Percentiles rank a stretch among this genome's conserved stretches.
phyloP scores from a whole-genome alignment of 169 alveolate genomes.

The Babesia ovis region DNA sequence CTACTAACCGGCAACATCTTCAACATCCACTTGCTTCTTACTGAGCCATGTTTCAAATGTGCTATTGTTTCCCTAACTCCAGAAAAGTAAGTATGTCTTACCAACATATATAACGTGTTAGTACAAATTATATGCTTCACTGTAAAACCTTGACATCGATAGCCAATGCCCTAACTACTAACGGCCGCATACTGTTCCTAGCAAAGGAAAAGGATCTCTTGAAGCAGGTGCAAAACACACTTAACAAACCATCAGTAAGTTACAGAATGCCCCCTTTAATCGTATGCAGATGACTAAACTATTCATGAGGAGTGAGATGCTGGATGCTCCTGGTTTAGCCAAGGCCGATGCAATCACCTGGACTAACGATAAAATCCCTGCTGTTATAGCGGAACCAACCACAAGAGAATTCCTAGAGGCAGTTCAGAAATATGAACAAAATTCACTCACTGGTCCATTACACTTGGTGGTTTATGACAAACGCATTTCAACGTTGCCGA shows the following conservation, averaged over 20 bases:
- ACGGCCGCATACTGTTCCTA: slow-evolving; percentile 1
- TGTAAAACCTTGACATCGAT: not conserved
- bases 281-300: slow-evolving; percentile 4
- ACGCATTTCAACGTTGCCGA: slow-evolving; percentile 3
- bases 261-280: not conserved
- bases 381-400: not conserved
- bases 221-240: not conserved
- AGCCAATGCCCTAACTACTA: not conserved
- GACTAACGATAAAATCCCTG: no score
- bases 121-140: slow-evolving; percentile 10
- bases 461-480: not conserved
- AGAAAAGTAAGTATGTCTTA: slow-evolving; percentile 43
- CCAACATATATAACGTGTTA: not conserved
- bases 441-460: not conserved
- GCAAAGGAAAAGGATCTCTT: slow-evolving; percentile 14
- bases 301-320: not conserved
- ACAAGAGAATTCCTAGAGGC: not conserved
- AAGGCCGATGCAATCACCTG: no score
- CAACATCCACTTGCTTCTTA: slow-evolving; percentile 37
- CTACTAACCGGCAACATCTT: slow-evolving; percentile 57
- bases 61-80: slow-evolving; percentile 22
- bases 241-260: not conserved
- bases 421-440: not conserved
- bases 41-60: slow-evolving; percentile 36
- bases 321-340: no score